These are phyloP conservation scores for Allomyces macrogynus DNA, from an alignment of 192 early-diverging fungal species.

Conservation along the genomic window DNA sequence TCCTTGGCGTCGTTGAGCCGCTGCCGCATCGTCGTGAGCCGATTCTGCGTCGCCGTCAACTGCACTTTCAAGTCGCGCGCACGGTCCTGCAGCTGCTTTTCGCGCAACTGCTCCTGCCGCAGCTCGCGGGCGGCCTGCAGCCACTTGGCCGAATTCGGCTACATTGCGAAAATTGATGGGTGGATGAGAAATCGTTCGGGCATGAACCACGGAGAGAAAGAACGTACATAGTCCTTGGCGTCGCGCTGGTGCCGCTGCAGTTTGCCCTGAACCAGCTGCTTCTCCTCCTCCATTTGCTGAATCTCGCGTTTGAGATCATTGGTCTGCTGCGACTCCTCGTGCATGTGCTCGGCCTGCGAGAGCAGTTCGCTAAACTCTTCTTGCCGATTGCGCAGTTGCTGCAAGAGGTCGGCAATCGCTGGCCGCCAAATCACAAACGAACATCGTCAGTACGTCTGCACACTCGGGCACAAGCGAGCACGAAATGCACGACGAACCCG, in stretches of 20 bases:
- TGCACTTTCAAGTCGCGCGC: constrained; percentile 25
- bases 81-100: constrained; percentile 11
- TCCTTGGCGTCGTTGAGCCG: constrained; percentile 24
- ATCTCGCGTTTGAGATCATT: constrained; percentile 29
- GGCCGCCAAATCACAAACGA: neutral
- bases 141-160: constrained; percentile 37
- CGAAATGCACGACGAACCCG: neutral
- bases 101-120: constrained; percentile 24
- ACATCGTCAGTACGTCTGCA: no score
- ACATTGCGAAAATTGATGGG: neutral
- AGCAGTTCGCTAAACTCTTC: neutral
- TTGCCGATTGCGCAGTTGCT: neutral
- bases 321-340: constrained; percentile 1
- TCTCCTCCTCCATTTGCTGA: constrained; percentile 41
- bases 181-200: no score
- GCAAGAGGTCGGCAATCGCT: neutral
- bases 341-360: neutral
- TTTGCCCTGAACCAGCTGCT: constrained; percentile 33
- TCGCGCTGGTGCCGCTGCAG: constrained; percentile 25
- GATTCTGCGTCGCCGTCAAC: constrained; percentile 18
- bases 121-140: constrained; percentile 33
- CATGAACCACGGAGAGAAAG: neutral
- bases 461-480: no score
- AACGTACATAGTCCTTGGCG: constrained; percentile 28
- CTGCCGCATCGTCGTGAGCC: constrained; percentile 12